phyloP scores from a whole-genome alignment of 805 yeast species.

The Metschnikowia arizonensis region DNA sequence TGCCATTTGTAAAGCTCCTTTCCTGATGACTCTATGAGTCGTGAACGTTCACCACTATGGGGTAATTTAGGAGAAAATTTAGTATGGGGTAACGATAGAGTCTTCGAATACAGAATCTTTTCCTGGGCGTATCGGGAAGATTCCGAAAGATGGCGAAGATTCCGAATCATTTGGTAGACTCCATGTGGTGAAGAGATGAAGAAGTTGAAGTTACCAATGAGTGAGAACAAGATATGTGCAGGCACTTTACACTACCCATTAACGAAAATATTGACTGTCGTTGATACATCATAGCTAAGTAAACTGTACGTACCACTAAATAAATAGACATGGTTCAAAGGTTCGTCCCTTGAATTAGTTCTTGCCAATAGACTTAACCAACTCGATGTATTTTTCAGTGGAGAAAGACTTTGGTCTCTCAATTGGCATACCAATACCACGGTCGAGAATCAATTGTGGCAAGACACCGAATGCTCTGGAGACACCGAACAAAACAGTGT shows the following conservation, averaged over 20 bases:
- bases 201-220: neutral
- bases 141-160: conserved; percentile 5
- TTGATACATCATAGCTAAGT: conserved; percentile 11
- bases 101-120: conserved; percentile 39
- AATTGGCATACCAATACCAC: conserved; percentile 71
- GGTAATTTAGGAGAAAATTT: conserved; percentile 52
- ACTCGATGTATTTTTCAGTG: conserved; percentile 26
- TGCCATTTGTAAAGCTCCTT: conserved; percentile 65
- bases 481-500: conserved; percentile 80
- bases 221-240: neutral
- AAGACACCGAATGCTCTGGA: conserved; percentile 77
- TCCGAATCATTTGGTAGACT: conserved; percentile 1
- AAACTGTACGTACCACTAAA: conserved; percentile 12
- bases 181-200: neutral
- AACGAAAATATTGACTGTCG: conserved; percentile 3
- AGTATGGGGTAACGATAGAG: conserved; percentile 65
- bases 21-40: conserved; percentile 49
- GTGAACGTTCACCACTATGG: conserved; percentile 34
- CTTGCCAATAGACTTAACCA: conserved; percentile 22
- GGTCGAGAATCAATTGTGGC: conserved; percentile 75
- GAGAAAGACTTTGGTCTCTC: conserved; percentile 67
- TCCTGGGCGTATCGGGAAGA: conserved; percentile 3
- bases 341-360: conserved; percentile 9
- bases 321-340: conserved; percentile 14
- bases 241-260: neutral